Conservation (phyloP, 2,329 filamentous ascomycete genomes). For the Cadophora sp. region DNA sequence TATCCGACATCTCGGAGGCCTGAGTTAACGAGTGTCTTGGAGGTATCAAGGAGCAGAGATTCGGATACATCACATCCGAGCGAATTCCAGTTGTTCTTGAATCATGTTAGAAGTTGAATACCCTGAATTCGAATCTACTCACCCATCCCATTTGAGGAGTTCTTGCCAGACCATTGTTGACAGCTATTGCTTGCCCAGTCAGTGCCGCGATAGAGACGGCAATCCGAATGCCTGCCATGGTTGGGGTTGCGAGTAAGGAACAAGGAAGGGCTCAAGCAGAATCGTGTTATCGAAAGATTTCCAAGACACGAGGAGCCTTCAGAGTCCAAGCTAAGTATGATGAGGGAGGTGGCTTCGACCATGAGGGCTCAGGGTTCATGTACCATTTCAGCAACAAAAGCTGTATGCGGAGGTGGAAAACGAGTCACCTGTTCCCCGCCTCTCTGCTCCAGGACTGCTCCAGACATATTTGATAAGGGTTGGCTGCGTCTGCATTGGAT, state of each 20-base stretch:
- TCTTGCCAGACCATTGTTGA: slow-evolving; percentile 48
- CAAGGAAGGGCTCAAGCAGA: not conserved
- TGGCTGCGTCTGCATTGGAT: not conserved
- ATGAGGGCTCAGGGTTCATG: not conserved
- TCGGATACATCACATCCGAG: slow-evolving; percentile 58
- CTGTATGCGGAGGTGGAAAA: not conserved
- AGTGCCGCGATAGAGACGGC: slow-evolving; percentile 6
- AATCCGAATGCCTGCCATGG: slow-evolving; percentile 10
- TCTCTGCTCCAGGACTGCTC: not conserved
- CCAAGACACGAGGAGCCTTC: not conserved
- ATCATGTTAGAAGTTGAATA: not conserved
- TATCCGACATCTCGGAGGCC: slow-evolving; percentile 60
- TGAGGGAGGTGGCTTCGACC: slow-evolving; percentile 16
- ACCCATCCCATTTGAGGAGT: slow-evolving; percentile 51
- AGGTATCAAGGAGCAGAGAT: slow-evolving; percentile 53
- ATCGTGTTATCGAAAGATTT: not conserved
- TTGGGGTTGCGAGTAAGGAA: not conserved
- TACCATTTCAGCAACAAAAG: not conserved
- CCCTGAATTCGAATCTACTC: slow-evolving; percentile 16
- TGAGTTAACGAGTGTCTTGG: slow-evolving; percentile 53
- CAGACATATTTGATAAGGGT: not conserved
- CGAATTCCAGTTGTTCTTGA: slow-evolving; percentile 53
- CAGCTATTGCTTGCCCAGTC: slow-evolving; percentile 25
- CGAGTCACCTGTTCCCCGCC: not conserved
- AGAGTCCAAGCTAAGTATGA: not conserved